phyloP scores from a whole-genome alignment of 495 filamentous ascomycete species.

The Evernia prunastri region DNA sequence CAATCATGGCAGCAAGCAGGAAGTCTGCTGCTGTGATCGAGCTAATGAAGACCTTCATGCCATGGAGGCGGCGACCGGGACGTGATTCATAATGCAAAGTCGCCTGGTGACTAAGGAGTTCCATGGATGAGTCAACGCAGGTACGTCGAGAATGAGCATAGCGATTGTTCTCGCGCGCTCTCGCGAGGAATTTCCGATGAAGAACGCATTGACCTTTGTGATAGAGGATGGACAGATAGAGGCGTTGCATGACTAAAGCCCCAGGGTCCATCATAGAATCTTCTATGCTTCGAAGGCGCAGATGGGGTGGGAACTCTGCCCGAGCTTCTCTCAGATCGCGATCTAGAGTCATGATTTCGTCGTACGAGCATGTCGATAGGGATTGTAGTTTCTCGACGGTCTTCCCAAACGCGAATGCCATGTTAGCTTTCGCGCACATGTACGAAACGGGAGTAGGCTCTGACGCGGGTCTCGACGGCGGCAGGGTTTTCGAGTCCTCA shows the following conservation, averaged over 20 bases:
- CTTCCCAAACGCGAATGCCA: conserved; percentile 56
- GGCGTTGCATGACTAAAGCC: conserved; percentile 73
- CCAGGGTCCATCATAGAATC: conserved; percentile 70
- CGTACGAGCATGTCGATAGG: conserved; percentile 52
- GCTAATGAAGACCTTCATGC: conserved; percentile 69
- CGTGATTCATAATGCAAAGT: conserved; percentile 71
- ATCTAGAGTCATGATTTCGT: conserved; percentile 74
- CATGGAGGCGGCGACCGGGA: conserved; percentile 62
- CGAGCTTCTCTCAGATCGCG: conserved; percentile 62
- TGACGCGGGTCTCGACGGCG: conserved; percentile 61
- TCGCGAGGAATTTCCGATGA: conserved; percentile 73
- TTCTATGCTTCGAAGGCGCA: conserved; percentile 62
- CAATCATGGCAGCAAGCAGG: conserved; percentile 80
- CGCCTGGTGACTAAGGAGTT: conserved; percentile 66
- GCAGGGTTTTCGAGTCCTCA: conserved; percentile 67
- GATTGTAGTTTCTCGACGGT: conserved; percentile 47
- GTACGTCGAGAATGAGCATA: conserved; percentile 75
- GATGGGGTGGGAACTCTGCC: conserved; percentile 58
- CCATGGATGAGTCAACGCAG: conserved; percentile 73
- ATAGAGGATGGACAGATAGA: conserved; percentile 72
- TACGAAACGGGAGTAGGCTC: conserved; percentile 85
- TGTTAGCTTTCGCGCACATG: conserved; percentile 72
- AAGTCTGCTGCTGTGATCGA: conserved; percentile 78
- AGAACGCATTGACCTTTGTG: conserved; percentile 77
- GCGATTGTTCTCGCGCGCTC: conserved; percentile 61